phyloP scores from a whole-genome alignment of 371 early-diverging fungal species.

The Lichtheimia ornata region DNA sequence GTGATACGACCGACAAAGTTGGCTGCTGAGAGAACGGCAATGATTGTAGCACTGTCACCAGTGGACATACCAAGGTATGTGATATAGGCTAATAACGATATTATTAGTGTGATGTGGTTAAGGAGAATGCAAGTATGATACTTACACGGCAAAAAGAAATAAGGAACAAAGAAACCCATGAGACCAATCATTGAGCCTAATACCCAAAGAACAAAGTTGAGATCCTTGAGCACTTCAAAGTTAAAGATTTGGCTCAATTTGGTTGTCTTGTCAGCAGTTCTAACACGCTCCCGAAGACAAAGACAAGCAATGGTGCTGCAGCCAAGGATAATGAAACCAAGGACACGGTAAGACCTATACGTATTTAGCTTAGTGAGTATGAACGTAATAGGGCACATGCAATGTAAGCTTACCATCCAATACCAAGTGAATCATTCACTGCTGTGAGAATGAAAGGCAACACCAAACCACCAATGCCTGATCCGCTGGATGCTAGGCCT shows the following conservation, averaged over 20 bases:
- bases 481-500: slow-evolving; percentile 77
- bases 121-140: background rate
- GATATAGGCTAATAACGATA: slow-evolving; percentile 26
- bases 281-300: slow-evolving; percentile 32
- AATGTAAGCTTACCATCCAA: slow-evolving; percentile 42
- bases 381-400: background rate
- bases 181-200: slow-evolving; percentile 44
- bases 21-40: slow-evolving; percentile 47
- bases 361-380: background rate
- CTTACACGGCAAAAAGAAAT: slow-evolving; percentile 56
- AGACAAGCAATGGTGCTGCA: slow-evolving; percentile 36
- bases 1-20: slow-evolving; percentile 64
- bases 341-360: slow-evolving; percentile 47
- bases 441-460: slow-evolving; percentile 66
- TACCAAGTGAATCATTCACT: slow-evolving; percentile 58
- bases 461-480: slow-evolving; percentile 78
- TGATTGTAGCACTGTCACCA: slow-evolving; percentile 28
- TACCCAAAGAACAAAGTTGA: slow-evolving; percentile 44
- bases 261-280: slow-evolving; percentile 25
- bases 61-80: slow-evolving; percentile 28
- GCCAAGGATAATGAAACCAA: slow-evolving; percentile 52
- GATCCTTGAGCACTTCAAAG: slow-evolving; percentile 44
- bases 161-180: slow-evolving; percentile 64
- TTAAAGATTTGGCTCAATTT: slow-evolving; percentile 40
- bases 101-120: background rate